These are phyloP conservation scores for Mangifera indica DNA, from an alignment of 345 rosid genomes.

Conservation along the genomic window DNA sequence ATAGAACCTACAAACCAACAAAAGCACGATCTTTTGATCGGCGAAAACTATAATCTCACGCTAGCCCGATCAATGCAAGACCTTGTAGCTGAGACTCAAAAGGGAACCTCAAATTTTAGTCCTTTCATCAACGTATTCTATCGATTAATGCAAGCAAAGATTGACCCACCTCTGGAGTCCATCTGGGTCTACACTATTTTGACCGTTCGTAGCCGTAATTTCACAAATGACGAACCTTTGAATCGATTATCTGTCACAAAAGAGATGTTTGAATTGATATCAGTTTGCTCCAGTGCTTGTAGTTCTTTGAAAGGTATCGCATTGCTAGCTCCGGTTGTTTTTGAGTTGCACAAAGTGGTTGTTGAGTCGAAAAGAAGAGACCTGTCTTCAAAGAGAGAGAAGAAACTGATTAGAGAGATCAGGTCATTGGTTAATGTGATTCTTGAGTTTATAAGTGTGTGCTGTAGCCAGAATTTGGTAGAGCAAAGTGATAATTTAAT, in stretches of 20 bases:
- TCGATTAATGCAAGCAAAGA: conserved; percentile 43
- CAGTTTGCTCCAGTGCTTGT: conserved; percentile 40
- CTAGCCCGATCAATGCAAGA: conserved; percentile 34
- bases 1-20: conserved; percentile 1
- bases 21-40: conserved; percentile 14
- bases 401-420: conserved; percentile 32
- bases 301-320: conserved; percentile 40
- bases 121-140: conserved; percentile 32
- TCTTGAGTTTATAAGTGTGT: conserved; percentile 44
- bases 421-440: conserved; percentile 41
- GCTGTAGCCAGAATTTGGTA: conserved; percentile 29
- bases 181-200: conserved; percentile 56
- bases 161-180: conserved; percentile 55
- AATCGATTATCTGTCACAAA: conserved; percentile 28
- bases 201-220: conserved; percentile 25
- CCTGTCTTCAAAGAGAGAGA: conserved; percentile 33
- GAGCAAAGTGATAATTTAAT: conserved; percentile 26
- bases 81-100: conserved; percentile 34
- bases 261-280: conserved; percentile 43
- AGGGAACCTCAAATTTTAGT: conserved; percentile 32
- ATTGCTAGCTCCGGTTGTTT: conserved; percentile 52
- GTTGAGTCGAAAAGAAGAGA: conserved; percentile 31
- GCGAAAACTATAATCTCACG: conserved; percentile 30
- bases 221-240: conserved; percentile 25
- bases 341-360: conserved; percentile 32